Evolutionary conservation across 228 moss, liverwort and hornwort genomes (phyloP).

Genomic region (Sphagnum magellanicum): DNA sequence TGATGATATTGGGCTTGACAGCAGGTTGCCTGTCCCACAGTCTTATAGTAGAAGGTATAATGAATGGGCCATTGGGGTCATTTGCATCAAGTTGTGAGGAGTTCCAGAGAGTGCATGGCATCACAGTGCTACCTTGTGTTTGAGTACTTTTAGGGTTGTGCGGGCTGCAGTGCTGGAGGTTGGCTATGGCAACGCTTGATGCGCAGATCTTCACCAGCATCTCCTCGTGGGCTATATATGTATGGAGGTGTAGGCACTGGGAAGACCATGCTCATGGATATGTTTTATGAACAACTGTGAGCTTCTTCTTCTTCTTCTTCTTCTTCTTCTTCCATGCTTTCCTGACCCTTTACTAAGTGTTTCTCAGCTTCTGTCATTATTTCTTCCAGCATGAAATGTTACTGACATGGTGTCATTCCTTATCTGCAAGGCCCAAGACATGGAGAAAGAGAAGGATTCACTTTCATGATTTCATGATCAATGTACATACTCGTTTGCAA

Average conservation of each 20-base stretch:
- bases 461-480: constrained; percentile 92
- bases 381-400: too few species aligned
- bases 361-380: too few species aligned
- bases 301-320: constrained; percentile 5
- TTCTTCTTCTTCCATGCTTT: background rate
- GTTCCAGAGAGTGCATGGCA: too few species aligned
- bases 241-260: constrained; percentile 53
- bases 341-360: too few species aligned
- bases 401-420: too few species aligned
- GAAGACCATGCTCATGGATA: constrained; percentile 63
- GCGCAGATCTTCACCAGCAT: constrained; percentile 14
- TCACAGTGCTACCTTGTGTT: too few species aligned
- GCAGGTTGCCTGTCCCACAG: constrained; percentile 19
- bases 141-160: too few species aligned
- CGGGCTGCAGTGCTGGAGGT: constrained; percentile 45
- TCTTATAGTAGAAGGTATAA: constrained; percentile 29
- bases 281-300: constrained; percentile 54
- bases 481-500: constrained; percentile 70
- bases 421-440: constrained; percentile 47
- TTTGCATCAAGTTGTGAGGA: too few species aligned
- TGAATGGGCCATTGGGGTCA: too few species aligned
- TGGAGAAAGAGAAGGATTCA: constrained; percentile 83
- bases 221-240: constrained; percentile 48
- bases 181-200: constrained; percentile 51
- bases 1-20: constrained; percentile 33